These are phyloP conservation scores for Hyaloscypha finlandica DNA, from an alignment of 495 filamentous ascomycete species.

Conservation along the genomic window DNA sequence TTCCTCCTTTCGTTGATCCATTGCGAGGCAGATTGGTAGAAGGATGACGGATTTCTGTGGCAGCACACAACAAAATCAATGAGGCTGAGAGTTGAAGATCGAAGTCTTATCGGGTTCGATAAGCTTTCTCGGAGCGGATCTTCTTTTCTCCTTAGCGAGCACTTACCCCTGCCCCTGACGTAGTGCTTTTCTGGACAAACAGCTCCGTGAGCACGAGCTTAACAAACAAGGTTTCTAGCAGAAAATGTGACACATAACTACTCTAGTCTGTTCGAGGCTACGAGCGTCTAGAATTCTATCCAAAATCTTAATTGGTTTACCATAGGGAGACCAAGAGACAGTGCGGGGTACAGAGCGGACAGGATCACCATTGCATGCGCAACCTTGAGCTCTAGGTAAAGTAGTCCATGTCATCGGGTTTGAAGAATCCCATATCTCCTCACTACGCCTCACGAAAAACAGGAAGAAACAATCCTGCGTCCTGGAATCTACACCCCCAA, in stretches of 20 bases:
- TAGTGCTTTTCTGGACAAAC: neutral
- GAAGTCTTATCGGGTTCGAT: constrained; percentile 15
- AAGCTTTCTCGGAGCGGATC: constrained; percentile 10
- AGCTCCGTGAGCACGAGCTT: neutral
- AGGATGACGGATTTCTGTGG: neutral
- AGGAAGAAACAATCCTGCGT: too few relatives aligned
- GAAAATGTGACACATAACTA: neutral
- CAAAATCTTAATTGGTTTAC: neutral
- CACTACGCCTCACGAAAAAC: neutral
- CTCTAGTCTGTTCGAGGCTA: neutral
- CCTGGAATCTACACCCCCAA: neutral
- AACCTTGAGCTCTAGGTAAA: neutral
- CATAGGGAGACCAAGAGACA: neutral
- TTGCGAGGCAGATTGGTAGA: constrained; percentile 1
- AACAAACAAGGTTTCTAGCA: neutral
- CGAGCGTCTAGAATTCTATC: neutral
- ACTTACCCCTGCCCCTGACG: constrained; percentile 1
- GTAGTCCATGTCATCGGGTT: constrained; percentile 12
- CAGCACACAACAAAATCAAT: neutral
- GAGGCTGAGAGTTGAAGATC: neutral
- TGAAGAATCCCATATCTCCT: constrained; percentile 12
- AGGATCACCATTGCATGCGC: neutral
- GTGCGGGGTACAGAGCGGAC: neutral
- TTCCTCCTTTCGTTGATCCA: constrained; percentile 48
- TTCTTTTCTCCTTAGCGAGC: neutral